phyloP scores from a whole-genome alignment of 2,329 filamentous ascomycete genomes.

The Rutstroemia sp. region DNA sequence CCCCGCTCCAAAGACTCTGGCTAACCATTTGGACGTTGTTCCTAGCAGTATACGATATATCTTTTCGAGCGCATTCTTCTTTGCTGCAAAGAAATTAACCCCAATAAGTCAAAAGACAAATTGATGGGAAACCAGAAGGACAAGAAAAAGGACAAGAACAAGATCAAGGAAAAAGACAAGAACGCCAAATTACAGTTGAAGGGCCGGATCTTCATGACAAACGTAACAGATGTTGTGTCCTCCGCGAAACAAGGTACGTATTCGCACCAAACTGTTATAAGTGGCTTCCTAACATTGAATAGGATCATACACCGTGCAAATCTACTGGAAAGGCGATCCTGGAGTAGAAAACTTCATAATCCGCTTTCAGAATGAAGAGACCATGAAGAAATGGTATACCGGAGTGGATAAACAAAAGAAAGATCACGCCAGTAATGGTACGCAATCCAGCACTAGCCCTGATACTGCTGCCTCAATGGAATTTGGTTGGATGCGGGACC shows the following conservation, averaged over 20 bases:
- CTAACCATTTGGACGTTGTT: conserved; percentile 19
- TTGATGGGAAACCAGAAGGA: conserved; percentile 59
- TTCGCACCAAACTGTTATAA: neutral
- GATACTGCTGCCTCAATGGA: conserved; percentile 42
- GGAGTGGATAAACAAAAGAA: conserved; percentile 73
- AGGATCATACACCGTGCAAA: conserved; percentile 93
- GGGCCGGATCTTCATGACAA: conserved; percentile 97
- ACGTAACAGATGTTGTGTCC: conserved; percentile 90
- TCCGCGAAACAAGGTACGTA: conserved; percentile 75
- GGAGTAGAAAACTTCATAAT: conserved; percentile 96
- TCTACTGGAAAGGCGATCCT: conserved; percentile 97
- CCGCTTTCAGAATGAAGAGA: conserved; percentile 84
- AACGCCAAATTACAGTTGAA: conserved; percentile 80
- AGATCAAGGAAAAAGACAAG: conserved; percentile 61
- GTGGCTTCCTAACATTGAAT: conserved; percentile 25
- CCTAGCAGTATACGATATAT: conserved; percentile 82
- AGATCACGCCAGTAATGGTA: conserved; percentile 45
- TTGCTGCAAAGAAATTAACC: conserved; percentile 91
- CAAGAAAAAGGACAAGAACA: conserved; percentile 69
- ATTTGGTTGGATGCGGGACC: conserved; percentile 71
- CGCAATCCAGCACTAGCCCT: conserved; percentile 38
- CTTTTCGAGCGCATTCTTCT: conserved; percentile 92
- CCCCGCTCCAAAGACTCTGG: conserved; percentile 8
- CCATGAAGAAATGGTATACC: conserved; percentile 84
- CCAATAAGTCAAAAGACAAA: conserved; percentile 74